Conservation (phyloP, 495 filamentous ascomycete genomes). For the Bryoglossum gracile region DNA sequence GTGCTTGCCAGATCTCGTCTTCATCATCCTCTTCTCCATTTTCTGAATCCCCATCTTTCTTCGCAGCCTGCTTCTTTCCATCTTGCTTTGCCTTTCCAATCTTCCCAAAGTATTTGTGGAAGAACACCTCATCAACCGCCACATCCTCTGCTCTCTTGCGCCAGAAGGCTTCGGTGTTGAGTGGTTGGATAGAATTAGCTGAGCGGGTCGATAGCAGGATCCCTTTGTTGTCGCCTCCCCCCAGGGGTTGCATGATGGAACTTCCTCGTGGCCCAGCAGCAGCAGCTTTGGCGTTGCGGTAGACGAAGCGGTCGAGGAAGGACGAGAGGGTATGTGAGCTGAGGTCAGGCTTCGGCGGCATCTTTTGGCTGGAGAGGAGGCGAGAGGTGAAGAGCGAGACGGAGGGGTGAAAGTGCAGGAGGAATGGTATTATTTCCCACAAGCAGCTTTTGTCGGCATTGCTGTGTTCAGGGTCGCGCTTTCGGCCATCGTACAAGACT, state of each 20-base stretch:
- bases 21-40: slow-evolving; percentile 52
- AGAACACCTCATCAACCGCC: slow-evolving; percentile 88
- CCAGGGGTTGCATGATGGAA: slow-evolving; percentile 94
- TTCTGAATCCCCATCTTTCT: slow-evolving; percentile 28
- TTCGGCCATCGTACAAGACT: slow-evolving; percentile 69
- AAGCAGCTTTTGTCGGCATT: slow-evolving; percentile 85
- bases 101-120: slow-evolving; percentile 90
- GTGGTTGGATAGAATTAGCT: slow-evolving; percentile 40
- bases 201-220: slow-evolving; percentile 48
- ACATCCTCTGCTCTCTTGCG: slow-evolving; percentile 80
- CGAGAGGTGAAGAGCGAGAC: slow-evolving; percentile 77
- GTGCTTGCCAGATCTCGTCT: slow-evolving; percentile 86
- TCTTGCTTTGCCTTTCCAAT: slow-evolving; percentile 59
- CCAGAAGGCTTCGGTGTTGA: slow-evolving; percentile 92
- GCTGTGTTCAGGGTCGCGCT: slow-evolving; percentile 83
- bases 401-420: slow-evolving; percentile 85
- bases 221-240: slow-evolving; percentile 53
- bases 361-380: slow-evolving; percentile 56
- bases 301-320: slow-evolving; percentile 96
- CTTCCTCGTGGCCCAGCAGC: slow-evolving; percentile 54
- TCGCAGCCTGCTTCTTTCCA: slow-evolving; percentile 36
- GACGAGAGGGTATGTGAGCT: slow-evolving; percentile 80
- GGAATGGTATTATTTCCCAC: slow-evolving; percentile 85
- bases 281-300: slow-evolving; percentile 75
- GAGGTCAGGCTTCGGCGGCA: slow-evolving; percentile 82